Percentiles rank a stretch among this genome's conserved stretches.
These are phyloP conservation scores for Penicillium thymicola DNA, from an alignment of 2,329 filamentous ascomycete genomes.

Conservation along the genomic window DNA sequence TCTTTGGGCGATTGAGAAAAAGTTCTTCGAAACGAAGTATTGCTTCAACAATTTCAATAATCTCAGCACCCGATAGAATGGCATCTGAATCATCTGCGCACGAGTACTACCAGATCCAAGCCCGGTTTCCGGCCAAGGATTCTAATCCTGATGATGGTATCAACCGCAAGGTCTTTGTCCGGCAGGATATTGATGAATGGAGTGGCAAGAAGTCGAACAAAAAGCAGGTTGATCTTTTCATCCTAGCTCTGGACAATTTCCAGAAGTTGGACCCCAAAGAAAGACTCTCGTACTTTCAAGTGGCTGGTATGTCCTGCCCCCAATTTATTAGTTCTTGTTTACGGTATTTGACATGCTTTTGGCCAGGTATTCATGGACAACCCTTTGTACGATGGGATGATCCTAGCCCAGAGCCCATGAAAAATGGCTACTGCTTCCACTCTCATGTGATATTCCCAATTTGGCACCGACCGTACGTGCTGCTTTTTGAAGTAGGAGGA, in stretches of 20 bases:
- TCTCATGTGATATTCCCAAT: conserved; percentile 70
- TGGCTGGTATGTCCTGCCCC: neutral
- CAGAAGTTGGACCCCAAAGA: conserved; percentile 10
- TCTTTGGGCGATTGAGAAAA: conserved; percentile 1
- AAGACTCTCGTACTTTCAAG: conserved; percentile 13
- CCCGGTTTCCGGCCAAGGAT: neutral
- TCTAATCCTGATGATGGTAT: conserved; percentile 1
- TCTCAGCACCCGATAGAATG: neutral
- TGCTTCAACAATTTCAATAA: neutral
- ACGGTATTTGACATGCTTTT: neutral
- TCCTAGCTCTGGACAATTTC: conserved; percentile 12
- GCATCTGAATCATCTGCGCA: neutral
- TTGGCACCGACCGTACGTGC: conserved; percentile 81
- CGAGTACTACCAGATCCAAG: conserved; percentile 4
- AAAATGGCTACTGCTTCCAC: conserved; percentile 73
- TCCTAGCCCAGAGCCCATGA: conserved; percentile 1
- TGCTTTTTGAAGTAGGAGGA: conserved; percentile 51
- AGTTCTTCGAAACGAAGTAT: neutral
- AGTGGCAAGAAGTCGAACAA: conserved; percentile 11
- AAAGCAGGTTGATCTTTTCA: conserved; percentile 17
- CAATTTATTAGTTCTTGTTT: neutral
- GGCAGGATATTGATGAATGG: conserved; percentile 19
- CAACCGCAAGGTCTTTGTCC: conserved; percentile 7
- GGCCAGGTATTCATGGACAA: conserved; percentile 10
- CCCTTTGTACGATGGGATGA: conserved; percentile 15